These are phyloP conservation scores for Nakaseomyces glabratus DNA, from an alignment of 1,139 yeast genomes.

Conservation along the genomic window DNA sequence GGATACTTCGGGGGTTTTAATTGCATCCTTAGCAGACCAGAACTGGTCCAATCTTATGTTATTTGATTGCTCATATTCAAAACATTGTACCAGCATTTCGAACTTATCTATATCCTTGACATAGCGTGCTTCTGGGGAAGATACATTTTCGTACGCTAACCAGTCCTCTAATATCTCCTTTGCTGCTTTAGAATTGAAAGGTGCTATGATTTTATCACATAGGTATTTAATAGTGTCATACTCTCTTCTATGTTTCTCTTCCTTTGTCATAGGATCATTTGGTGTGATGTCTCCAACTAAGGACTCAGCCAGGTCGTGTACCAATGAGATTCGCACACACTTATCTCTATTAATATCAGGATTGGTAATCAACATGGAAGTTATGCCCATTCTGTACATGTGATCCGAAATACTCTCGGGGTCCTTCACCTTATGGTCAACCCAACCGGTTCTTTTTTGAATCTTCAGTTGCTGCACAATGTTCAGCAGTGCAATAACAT, in stretches of 20 bases:
- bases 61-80: slow-evolving; percentile 73
- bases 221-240: slow-evolving; percentile 63
- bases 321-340: slow-evolving; percentile 79
- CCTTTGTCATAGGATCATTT: slow-evolving; percentile 56
- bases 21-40: slow-evolving; percentile 50
- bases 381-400: slow-evolving; percentile 91
- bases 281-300: slow-evolving; percentile 96
- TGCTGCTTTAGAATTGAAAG: slow-evolving; percentile 58
- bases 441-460: slow-evolving; percentile 93
- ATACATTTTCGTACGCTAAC: slow-evolving; percentile 83
- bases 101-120: slow-evolving; percentile 94
- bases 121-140: slow-evolving; percentile 75
- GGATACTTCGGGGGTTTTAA: slow-evolving; percentile 67
- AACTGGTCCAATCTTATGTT: slow-evolving; percentile 59
- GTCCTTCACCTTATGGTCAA: slow-evolving; percentile 57
- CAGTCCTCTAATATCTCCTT: slow-evolving; percentile 64
- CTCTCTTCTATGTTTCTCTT: slow-evolving; percentile 77
- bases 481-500: slow-evolving; percentile 64
- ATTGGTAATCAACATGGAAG: slow-evolving; percentile 64
- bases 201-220: slow-evolving; percentile 45
- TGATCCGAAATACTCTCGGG: slow-evolving; percentile 84
- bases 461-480: slow-evolving; percentile 67
- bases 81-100: slow-evolving; percentile 84
- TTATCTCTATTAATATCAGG: slow-evolving; percentile 37
- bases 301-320: slow-evolving; percentile 92